Evolutionary conservation across 2,329 filamentous ascomycete genomes (phyloP).

Genomic region (Dryadomyces quercivorus): DNA sequence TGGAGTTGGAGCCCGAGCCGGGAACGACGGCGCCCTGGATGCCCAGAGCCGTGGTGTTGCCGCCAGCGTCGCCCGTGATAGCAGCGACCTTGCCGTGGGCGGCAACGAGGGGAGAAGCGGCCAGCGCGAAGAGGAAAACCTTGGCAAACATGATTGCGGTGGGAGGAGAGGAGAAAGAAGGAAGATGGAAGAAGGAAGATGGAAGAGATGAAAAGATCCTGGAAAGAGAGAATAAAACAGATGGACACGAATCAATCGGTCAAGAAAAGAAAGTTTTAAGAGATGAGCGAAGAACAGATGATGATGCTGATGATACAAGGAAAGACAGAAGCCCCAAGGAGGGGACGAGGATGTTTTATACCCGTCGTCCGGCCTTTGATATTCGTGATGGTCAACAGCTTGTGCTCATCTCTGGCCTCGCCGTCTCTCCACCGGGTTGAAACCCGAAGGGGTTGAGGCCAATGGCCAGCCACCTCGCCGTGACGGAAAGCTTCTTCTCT

Average conservation of each 20-base stretch:
- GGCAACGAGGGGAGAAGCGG: constrained; percentile 17
- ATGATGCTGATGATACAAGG: neutral
- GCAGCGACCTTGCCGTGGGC: constrained; percentile 21
- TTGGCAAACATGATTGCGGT: constrained; percentile 16
- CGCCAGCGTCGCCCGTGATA: constrained; percentile 23
- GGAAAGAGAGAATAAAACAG: neutral
- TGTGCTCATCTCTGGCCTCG: neutral
- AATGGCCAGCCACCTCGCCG: neutral
- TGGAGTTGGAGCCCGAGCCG: constrained; percentile 24
- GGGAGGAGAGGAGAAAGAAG: neutral
- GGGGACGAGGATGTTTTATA: neutral
- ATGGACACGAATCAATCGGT: constrained; percentile 9
- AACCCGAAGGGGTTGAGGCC: neutral
- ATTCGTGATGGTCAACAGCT: neutral
- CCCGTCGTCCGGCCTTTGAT: neutral
- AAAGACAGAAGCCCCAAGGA: neutral
- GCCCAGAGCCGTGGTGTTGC: constrained; percentile 29
- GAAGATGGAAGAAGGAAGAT: constrained; percentile 2
- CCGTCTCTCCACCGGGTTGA: neutral
- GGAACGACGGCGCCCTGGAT: constrained; percentile 29
- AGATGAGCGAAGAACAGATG: neutral
- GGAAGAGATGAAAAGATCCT: constrained; percentile 4
- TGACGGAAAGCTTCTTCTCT: neutral
- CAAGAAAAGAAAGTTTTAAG: neutral
- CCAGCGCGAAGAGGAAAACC: constrained; percentile 16